Evolutionary conservation across 495 filamentous ascomycete species (phyloP), one percentile per base, ranked within the genome.

Genomic region (Corynascus novoguineensis): DNA sequence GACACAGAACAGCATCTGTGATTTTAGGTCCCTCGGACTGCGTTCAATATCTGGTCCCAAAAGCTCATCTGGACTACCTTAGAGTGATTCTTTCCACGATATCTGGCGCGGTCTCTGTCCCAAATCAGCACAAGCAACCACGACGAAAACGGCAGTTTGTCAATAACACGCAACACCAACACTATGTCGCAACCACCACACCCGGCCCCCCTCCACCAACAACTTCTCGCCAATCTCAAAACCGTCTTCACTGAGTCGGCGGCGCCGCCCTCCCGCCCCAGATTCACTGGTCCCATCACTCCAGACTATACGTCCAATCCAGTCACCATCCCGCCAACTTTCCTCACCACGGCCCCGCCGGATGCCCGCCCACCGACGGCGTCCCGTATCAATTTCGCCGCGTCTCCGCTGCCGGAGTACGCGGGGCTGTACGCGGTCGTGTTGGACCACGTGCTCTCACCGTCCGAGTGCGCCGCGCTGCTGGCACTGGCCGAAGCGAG

Each of bases 391-490:
- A 73, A 86, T 63, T 85, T 81, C 67, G 34, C 63, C n/a, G 62
- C 68, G 15, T 75, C 78, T 31, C 51, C 53, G 1, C 62, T 90
- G 9, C 78, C 78, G 3, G 78, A 82, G 60, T 83, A 79, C 71
- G 72, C 74, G 44, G 67, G 71, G 38, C 60, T 71, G 32, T 83
- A 83, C 58, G 86, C 86, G 15, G 78, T 75, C 29, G 70, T 88
- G 0, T 76, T 88, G 10, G 85, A 89, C 73, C 73, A 87, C 60
- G 77, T 84, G 38, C 60, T 89, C 44, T 83, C 77, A 25, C 75
- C 76, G 34, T 60, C 66, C 6, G 86, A 89, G 73, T 88, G 86
- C 73, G 68, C 73, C 0, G 67, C 75, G 12, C 71, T 90, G 2
- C 61, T 86, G 29, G 53, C 61, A 10, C 66, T 84, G 17, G 84